Evolutionary conservation across 2,329 filamentous ascomycete species (phyloP), one percentile per base, ranked within the genome.

Genomic region (Fusarium euwallaceae): DNA sequence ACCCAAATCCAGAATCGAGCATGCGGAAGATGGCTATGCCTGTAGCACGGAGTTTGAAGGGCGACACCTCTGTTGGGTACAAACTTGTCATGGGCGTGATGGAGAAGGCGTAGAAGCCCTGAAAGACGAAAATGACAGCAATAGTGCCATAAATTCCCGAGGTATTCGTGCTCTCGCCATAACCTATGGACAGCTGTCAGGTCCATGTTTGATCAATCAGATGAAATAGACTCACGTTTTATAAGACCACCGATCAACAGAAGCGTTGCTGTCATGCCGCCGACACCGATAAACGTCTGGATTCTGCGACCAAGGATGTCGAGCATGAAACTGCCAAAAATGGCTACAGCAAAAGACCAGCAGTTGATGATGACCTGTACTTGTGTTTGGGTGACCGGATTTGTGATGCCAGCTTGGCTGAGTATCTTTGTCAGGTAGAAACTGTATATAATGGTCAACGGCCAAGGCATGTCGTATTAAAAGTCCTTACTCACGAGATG

Each of bases 121-220:
- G 80, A 69, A 81, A 83, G 9, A 83, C 70, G 66, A 82, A 83
- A 16, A 82, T 80, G 9, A 80, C 71, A 1, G 81, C 80, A 22
- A 83, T 81, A 2, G 82, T 84, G 24, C 82, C 82, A 56, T 85
- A 86, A 17, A 85, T 81, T 7, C 80, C 84, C 7, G 83, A 81
- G 8, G 76, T 80, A 68, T 85, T 80, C 1, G 77, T 80, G 37
- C 81, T 83, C 11, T 62, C 78, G 6, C 51, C 51, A 17, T 55
- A 55, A 4, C 24, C 51, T 55, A 6, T 12, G 10, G 17, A 14
- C 17, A 12, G 29, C 48, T n/a, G 24, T 53, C 16, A 53, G 24
- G 8, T 9, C 14, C 48, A 53, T 32, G 9, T 7, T 53, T n/a
- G 4, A 43, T 12, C 11, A n/a, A 53, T 16, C 16, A 32, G 4